Conservation (phyloP, 148 eudicot species). For the Silene uniflora region DNA sequence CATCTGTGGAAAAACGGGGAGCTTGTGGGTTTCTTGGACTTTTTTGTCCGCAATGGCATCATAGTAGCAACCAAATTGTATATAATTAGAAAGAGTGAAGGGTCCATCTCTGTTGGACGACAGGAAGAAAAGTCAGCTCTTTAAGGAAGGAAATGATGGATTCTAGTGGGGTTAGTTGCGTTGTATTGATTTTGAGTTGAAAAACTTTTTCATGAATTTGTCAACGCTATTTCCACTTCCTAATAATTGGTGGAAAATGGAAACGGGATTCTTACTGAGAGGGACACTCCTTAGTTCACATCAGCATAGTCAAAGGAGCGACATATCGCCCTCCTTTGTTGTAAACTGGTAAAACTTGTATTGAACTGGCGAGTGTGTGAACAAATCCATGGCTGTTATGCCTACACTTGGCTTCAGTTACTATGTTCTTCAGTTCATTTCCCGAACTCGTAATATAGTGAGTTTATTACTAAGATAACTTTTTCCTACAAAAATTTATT, state of each 20-base stretch:
- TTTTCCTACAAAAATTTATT: background rate
- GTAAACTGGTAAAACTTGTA: background rate
- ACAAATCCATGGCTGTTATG: background rate
- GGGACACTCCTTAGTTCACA: background rate
- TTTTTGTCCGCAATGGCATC: background rate
- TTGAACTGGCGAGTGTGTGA: background rate
- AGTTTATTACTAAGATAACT: background rate
- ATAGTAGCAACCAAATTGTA: too few species aligned
- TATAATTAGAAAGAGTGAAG: too few species aligned
- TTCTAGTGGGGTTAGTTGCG: background rate
- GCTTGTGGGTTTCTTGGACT: background rate
- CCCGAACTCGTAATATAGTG: background rate
- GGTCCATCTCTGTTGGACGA: too few species aligned
- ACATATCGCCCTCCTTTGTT: background rate
- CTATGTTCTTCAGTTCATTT: background rate
- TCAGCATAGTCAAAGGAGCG: conserved; percentile 2
- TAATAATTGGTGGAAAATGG: conserved; percentile 5
- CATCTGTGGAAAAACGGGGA: too few species aligned
- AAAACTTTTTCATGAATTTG: background rate
- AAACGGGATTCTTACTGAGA: background rate
- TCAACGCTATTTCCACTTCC: background rate
- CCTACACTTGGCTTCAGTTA: background rate
- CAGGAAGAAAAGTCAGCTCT: too few species aligned
- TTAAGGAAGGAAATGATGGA: too few species aligned
- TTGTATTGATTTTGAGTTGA: conserved; percentile 1